Evolutionary conservation across 371 early-diverging fungal genomes (phyloP), one percentile per base, ranked within the genome.

Genomic region (Lichtheimia hyalospora): DNA sequence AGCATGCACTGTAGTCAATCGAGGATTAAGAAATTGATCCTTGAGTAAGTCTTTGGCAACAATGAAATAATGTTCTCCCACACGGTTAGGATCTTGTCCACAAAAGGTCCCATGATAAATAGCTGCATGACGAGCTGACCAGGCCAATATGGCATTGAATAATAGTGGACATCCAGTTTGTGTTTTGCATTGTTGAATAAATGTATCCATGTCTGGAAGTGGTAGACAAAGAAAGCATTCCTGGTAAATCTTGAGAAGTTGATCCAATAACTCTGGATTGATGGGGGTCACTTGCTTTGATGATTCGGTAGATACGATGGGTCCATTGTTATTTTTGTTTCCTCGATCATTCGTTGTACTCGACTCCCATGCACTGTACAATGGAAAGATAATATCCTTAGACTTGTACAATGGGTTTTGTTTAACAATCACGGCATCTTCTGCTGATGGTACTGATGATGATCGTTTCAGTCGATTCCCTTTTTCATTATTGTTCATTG

Each of bases 111-210:
- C 67, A 42, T 81, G 81, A 49, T 75, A 75, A 10, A 81, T 74
- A 3, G 77, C 77, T 18, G 75, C 74, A 60, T 81, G 81, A 8
- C 81, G 62, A 14, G 77, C 73, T 15, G 81, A 67, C 81, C 81
- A 81, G 18, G 77, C 68, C 46, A 81, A 61, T 2, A 75, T 61
- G 12, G 77, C 69, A 60, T 77, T 74, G 7, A 66, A 56, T 18
- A 81, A 20, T 24, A 81, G 40, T 5, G 80, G 71, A 51, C 44
- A 63, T 14, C 20, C 24, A 0, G 50, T 55, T 16, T 56, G 50
- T 14, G 23, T 7, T 34, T 58, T 58, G 50, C 60, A 68, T 46
- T 56, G 48, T 25, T 49, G 57, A 4, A 60, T 24, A 48, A 68
- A 68, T 21, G 20, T 8, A 48, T 66, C 64, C 43, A 63, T 51